Conservation (phyloP, 306 rosid genomes). For the Sophora flavescens region DNA sequence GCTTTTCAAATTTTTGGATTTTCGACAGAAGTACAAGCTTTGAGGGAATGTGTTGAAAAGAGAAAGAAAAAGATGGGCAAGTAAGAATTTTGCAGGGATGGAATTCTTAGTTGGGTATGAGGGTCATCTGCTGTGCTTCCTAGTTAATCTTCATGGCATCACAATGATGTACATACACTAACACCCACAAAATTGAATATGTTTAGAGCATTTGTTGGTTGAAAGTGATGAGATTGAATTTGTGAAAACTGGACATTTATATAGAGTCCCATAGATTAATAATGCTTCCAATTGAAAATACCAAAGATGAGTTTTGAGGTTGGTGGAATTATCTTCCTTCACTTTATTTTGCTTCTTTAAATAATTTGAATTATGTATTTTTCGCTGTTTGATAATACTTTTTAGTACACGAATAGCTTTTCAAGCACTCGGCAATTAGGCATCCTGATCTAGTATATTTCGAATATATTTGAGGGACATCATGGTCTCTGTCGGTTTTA, state of each 20-base stretch:
- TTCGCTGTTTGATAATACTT: constrained; percentile 25
- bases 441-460: neutral
- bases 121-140: constrained; percentile 31
- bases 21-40: constrained; percentile 73
- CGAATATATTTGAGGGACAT: neutral
- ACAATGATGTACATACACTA: constrained; percentile 25
- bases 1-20: neutral
- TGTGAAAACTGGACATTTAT: constrained; percentile 10
- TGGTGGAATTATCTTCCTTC: neutral
- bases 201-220: constrained; percentile 26
- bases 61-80: constrained; percentile 51
- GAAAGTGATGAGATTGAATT: constrained; percentile 30
- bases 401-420: neutral
- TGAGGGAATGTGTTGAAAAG: constrained; percentile 77
- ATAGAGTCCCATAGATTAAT: constrained; percentile 14
- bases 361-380: neutral
- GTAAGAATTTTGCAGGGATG: constrained; percentile 39
- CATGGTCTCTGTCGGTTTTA: neutral
- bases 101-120: neutral
- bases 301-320: constrained; percentile 2
- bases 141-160: neutral
- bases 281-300: neutral
- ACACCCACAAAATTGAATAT: constrained; percentile 1
- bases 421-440: neutral
- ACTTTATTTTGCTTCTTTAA: neutral